phyloP scores from a whole-genome alignment of 2,329 filamentous ascomycete genomes.

The Calonectria pteridis region DNA sequence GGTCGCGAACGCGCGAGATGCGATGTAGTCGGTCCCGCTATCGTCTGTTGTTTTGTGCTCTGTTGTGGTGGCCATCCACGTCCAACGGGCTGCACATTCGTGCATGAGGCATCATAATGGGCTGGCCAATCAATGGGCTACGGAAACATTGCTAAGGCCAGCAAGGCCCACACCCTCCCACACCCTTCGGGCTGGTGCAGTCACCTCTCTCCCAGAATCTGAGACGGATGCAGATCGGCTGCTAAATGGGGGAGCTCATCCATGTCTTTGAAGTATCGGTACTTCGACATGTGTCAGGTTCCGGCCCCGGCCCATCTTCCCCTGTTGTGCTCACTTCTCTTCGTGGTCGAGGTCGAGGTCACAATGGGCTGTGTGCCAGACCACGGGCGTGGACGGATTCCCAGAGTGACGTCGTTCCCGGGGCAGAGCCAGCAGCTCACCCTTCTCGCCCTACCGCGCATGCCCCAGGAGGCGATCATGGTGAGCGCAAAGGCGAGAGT shows the following conservation, averaged over 20 bases:
- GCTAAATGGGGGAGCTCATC: conserved; percentile 44
- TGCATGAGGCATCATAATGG: conserved; percentile 42
- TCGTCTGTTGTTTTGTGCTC: conserved; percentile 32
- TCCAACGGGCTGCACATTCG: conserved; percentile 39
- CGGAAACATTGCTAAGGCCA: conserved; percentile 35
- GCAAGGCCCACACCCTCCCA: conserved; percentile 38
- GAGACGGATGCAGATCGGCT: conserved; percentile 53
- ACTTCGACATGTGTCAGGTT: conserved; percentile 47
- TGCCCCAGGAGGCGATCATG: background rate
- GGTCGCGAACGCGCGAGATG: conserved; percentile 7
- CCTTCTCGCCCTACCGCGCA: background rate
- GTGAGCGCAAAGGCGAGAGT: background rate
- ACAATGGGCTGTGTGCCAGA: conserved; percentile 28
- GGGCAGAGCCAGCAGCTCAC: background rate
- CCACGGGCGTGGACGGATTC: conserved; percentile 18
- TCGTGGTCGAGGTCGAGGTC: conserved; percentile 37
- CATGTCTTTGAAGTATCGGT: conserved; percentile 41
- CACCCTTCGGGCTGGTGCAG: conserved; percentile 45
- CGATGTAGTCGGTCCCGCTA: conserved; percentile 23
- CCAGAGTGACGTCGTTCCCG: background rate
- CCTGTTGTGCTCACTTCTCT: conserved; percentile 37
- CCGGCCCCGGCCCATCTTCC: conserved; percentile 39
- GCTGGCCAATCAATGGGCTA: conserved; percentile 33
- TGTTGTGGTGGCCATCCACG: conserved; percentile 41
- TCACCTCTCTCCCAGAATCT: conserved; percentile 48